Evolutionary conservation across 2,329 filamentous ascomycete genomes (phyloP), one percentile per base, ranked within the genome.

Genomic region (Pseudogymnoascus sp.): DNA sequence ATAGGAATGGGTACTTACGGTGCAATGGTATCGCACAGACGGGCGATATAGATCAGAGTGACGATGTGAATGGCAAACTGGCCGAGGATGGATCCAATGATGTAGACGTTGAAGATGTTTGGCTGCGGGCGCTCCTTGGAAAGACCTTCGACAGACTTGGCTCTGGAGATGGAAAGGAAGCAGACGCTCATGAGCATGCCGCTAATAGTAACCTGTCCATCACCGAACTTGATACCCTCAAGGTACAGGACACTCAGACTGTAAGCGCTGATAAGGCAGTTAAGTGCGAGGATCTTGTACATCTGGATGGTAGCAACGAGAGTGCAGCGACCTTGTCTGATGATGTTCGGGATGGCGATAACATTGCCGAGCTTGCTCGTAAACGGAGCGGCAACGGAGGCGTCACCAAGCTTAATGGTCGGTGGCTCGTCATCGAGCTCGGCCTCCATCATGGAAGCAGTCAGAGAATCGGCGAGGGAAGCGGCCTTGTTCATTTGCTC

Each of bases 171-270:
- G 64, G 92, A 97, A 70, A 99, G 79, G 83, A 99, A 99, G 78
- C 94, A 99, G 58, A 99, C 94, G 70, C 92, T 97, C 94, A 99
- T 97, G 74, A 99, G 87, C 90, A 99, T 97, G 68, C 94, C 94
- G 69, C 92, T 97, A 70, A 99, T 97, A 14, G 94, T 99, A 67
- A 97, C 94, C 77, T 99, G 94, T 3, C 92, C 92, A 73, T 99
- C 94, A 61, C 94, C 92, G 72, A 99, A 99, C 79, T 99, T 99
- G 81, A 99, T 99, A 65, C 94, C 94, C 70, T 97, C 93, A 1
- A 99, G 84, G 72, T 99, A 99, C 62, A 99, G 81, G 16, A 99
- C 94, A 74, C 90, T 95, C 72, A 99, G 77, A 75, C 91, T 96
- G 84, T 99, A 99, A 37, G 94, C 94, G 68, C 90, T 96, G 73